Evolutionary conservation across 2,329 filamentous ascomycete genomes (phyloP), one percentile per base, ranked within the genome.

Genomic region (Fusarium tanahbumbuense): DNA sequence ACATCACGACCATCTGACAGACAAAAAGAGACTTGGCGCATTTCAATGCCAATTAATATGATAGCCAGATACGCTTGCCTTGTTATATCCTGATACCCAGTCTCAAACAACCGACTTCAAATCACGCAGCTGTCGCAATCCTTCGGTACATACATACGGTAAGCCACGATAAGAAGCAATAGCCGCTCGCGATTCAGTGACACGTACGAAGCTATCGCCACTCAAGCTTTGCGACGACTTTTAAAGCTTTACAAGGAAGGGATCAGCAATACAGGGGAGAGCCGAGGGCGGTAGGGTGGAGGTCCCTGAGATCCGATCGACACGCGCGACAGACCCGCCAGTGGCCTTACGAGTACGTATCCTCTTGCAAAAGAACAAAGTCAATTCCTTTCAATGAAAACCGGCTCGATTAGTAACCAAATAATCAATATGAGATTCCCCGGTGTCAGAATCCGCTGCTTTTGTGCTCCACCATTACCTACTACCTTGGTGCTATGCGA

Each of bases 291-390:
- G 70, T 55, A 66, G 56, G 68, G 71, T 72, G 68, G 72, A 73
- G 68, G 73, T 73, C 73, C 72, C 72, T 74, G 71, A 76, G 73
- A 76, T 76, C 73, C 62, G 73, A 76, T 76, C 73, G 73, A 76
- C 69, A 75, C 61, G 54, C 67, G 60, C 64, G 65, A 75, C 62
- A 71, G 62, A 64, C 67, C 72, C 66, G 64, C 62, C 54, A 52
- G 50, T 55, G 64, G 48, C 50, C 54, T 66, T 69, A 55, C 41
- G n/a, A 42, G 46, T 66, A 64, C 30, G 44, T 50, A 44, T 54
- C 22, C 16, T 48, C 18, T 32, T n/a, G 12, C 54, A 74, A 50
- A 37, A 34, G 7, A 50, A 50, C 12, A 37, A 74, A 74, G 64
- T 73, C 72, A 73, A 75, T 75, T 73, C 64, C 46, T 40, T 22